Evolutionary conservation across 306 rosid genomes (phyloP).

Genomic region (Lathyrus sativus): DNA sequence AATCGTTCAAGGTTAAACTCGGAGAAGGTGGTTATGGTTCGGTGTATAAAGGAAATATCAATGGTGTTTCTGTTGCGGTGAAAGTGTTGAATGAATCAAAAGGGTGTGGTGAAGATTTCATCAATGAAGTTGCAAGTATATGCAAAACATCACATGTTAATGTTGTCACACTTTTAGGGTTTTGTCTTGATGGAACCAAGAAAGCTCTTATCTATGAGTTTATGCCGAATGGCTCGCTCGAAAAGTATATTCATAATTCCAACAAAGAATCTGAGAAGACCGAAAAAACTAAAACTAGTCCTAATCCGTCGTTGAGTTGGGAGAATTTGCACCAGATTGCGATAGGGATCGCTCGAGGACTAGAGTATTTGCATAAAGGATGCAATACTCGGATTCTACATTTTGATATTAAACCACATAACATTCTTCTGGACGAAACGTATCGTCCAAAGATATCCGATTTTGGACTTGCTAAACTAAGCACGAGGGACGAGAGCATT

Average conservation of each 20-base stretch:
- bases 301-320: slow-evolving; percentile 34
- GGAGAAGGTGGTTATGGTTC: slow-evolving; percentile 63
- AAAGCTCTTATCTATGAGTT: slow-evolving; percentile 47
- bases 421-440: slow-evolving; percentile 42
- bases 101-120: slow-evolving; percentile 54
- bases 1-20: slow-evolving; percentile 46
- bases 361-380: slow-evolving; percentile 47
- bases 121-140: slow-evolving; percentile 60
- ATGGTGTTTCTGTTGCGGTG: slow-evolving; percentile 43
- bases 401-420: slow-evolving; percentile 49
- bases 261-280: neutral
- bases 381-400: slow-evolving; percentile 45
- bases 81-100: slow-evolving; percentile 47
- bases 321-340: slow-evolving; percentile 41
- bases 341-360: slow-evolving; percentile 42
- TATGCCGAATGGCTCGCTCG: slow-evolving; percentile 47
- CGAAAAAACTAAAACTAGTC: neutral
- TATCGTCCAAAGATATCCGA: slow-evolving; percentile 42
- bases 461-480: slow-evolving; percentile 50
- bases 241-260: slow-evolving; percentile 37
- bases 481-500: slow-evolving; percentile 41
- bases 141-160: slow-evolving; percentile 52
- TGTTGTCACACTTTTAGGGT: slow-evolving; percentile 46
- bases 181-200: slow-evolving; percentile 39
- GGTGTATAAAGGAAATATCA: slow-evolving; percentile 51